phyloP scores from a whole-genome alignment of 2,329 filamentous ascomycete species.

The Fusarium pilosicola region DNA sequence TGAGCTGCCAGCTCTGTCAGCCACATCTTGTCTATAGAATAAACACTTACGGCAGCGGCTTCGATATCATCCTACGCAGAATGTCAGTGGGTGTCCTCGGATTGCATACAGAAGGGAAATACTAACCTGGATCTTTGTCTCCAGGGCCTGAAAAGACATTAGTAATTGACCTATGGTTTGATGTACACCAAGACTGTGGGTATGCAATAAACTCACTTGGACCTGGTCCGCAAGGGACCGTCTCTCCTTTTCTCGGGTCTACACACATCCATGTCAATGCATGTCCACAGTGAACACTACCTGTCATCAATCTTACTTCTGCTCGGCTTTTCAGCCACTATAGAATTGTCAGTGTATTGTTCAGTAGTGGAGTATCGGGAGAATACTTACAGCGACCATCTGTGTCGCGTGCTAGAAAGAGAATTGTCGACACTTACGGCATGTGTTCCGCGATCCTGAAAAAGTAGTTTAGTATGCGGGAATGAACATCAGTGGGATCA shows the following conservation, averaged over 20 bases:
- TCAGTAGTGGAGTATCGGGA: no score
- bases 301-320: no score
- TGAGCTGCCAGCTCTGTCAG: rapidly evolving
- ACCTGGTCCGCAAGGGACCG: rapidly evolving
- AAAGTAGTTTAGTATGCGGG: background rate
- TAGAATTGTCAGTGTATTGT: no score
- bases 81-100: background rate
- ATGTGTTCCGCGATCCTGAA: rapidly evolving
- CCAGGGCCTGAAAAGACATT: rapidly evolving
- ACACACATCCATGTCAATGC: no score
- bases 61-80: rapidly evolving
- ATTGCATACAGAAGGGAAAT: background rate
- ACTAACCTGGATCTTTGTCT: rapidly evolving
- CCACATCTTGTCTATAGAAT: background rate
- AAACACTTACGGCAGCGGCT: background rate
- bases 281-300: background rate
- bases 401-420: rapidly evolving
- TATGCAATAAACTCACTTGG: rapidly evolving
- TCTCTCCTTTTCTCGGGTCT: rapidly evolving
- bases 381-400: no score
- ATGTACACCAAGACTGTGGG: background rate
- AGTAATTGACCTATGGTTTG: background rate
- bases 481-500: background rate
- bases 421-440: background rate
- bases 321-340: no score